Evolutionary conservation across 148 eudicot species (phyloP).

Genomic region (Spergularia marina): DNA sequence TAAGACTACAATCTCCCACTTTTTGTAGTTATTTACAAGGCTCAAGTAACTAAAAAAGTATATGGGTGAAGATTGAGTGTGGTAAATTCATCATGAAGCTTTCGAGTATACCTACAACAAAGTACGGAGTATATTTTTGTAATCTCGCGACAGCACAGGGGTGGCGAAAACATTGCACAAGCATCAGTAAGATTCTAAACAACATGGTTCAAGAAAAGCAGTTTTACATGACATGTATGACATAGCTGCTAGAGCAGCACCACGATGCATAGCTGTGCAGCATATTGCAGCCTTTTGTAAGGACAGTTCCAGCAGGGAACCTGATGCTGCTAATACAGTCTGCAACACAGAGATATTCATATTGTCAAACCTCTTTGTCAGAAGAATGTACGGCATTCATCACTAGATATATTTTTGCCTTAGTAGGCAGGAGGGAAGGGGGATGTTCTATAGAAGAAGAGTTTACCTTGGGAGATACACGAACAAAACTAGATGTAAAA

Average conservation of each 20-base stretch:
- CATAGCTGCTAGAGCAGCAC: conserved; percentile 98
- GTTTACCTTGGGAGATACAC: conserved; percentile 68
- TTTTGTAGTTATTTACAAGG: too few relatives aligned
- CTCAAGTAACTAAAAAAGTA: not conserved
- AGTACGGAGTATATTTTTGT: not conserved
- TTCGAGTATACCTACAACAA: not conserved
- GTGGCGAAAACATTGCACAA: not conserved
- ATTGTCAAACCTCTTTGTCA: not conserved
- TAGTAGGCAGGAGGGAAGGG: not conserved
- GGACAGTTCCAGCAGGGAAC: conserved; percentile 73
- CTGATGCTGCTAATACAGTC: conserved; percentile 77
- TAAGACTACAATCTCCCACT: not conserved
- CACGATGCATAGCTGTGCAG: conserved; percentile 99
- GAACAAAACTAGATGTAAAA: conserved; percentile 74
- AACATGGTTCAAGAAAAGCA: conserved; percentile 12
- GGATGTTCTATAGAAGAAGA: conserved; percentile 16
- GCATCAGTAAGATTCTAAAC: not conserved
- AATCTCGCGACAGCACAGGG: not conserved
- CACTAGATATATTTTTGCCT: not conserved
- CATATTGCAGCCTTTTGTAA: conserved; percentile 95
- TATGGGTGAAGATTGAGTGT: not conserved
- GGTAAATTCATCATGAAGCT: not conserved
- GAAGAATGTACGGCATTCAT: not conserved
- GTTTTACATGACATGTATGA: conserved; percentile 85
- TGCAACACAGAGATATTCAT: conserved; percentile 27